phyloP scores from a whole-genome alignment of 176 grass and related monocot species.

The Triticum turgidum region DNA sequence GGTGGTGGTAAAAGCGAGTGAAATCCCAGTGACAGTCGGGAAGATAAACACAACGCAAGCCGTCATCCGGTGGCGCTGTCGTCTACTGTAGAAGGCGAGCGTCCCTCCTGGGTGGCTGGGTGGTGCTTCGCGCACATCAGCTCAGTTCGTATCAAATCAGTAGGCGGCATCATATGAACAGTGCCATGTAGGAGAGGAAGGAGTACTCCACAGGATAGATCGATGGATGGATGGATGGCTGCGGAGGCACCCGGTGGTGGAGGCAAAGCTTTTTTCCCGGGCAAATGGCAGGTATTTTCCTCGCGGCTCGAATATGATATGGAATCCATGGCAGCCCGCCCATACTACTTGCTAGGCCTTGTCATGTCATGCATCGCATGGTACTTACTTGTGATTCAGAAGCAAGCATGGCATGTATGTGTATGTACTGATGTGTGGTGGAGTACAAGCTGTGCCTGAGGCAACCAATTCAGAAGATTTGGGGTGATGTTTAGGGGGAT shows the following conservation, averaged over 20 bases:
- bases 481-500: too few species aligned
- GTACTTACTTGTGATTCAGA: background rate
- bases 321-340: background rate
- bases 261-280: background rate
- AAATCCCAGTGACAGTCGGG: background rate
- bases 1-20: background rate
- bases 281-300: background rate
- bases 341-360: conserved; percentile 5
- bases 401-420: too few species aligned
- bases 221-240: background rate
- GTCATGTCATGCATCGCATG: background rate
- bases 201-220: too few species aligned
- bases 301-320: background rate
- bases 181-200: background rate
- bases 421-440: too few species aligned
- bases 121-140: background rate
- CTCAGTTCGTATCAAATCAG: conserved; percentile 20
- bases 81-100: background rate
- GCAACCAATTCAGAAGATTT: too few species aligned
- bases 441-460: too few species aligned
- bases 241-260: background rate
- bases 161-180: conserved; percentile 30
- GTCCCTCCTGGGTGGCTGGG: background rate
- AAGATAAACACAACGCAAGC: background rate
- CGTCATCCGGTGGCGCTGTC: background rate